These are phyloP conservation scores for Rosa rugosa DNA, from an alignment of 306 rosid genomes.

Conservation along the genomic window DNA sequence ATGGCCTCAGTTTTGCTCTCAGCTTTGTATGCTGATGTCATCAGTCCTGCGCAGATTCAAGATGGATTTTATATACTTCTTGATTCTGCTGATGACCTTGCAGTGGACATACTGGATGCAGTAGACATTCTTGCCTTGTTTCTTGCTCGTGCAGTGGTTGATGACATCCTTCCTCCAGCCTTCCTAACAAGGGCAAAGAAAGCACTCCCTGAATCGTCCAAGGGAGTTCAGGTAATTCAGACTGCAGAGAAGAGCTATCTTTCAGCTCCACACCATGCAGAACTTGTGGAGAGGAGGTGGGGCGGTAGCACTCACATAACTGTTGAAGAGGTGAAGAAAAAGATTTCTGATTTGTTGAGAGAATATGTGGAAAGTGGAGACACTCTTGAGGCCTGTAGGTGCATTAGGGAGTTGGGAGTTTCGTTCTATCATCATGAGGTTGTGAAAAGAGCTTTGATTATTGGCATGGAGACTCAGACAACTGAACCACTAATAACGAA, in stretches of 20 bases:
- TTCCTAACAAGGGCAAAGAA: conserved; percentile 79
- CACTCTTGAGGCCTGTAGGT: conserved; percentile 86
- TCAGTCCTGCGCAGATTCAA: conserved; percentile 82
- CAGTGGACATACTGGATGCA: conserved; percentile 89
- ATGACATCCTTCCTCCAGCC: conserved; percentile 96
- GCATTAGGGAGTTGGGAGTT: conserved; percentile 90
- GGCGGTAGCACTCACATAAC: conserved; percentile 98
- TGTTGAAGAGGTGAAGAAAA: conserved; percentile 93
- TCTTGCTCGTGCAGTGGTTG: conserved; percentile 97
- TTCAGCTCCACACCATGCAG: conserved; percentile 99
- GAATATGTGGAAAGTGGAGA: conserved; percentile 87
- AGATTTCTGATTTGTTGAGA: conserved; percentile 72
- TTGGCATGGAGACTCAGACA: conserved; percentile 80
- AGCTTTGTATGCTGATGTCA: conserved; percentile 91
- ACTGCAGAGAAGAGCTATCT: conserved; percentile 94
- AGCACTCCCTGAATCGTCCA: conserved; percentile 84
- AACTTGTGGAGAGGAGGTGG: conserved; percentile 94
- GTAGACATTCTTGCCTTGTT: conserved; percentile 93
- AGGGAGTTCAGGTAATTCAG: conserved; percentile 77
- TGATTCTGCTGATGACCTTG: conserved; percentile 97
- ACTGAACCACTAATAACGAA: conserved; percentile 68
- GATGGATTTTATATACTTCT: conserved; percentile 92
- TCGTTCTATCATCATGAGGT: conserved; percentile 98
- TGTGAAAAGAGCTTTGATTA: conserved; percentile 85
- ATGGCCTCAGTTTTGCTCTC: conserved; percentile 98